phyloP scores from a whole-genome alignment of 2,329 filamentous ascomycete genomes.

The Botrytis squamosa region DNA sequence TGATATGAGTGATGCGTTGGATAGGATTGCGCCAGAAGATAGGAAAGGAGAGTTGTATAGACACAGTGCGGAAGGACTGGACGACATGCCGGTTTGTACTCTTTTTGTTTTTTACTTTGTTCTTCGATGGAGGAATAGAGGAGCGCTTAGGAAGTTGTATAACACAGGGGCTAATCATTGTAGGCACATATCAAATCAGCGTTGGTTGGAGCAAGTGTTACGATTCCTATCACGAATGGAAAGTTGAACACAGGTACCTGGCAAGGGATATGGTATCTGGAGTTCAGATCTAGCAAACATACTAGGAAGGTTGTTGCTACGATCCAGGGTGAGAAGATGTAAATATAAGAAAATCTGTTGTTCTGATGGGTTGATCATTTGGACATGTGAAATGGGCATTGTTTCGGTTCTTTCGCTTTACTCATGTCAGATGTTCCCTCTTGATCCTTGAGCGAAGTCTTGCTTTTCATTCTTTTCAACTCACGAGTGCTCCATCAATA shows the following conservation, averaged over 20 bases:
- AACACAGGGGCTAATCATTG: background rate
- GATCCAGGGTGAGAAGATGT: conserved; percentile 79
- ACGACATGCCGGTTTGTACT: conserved; percentile 83
- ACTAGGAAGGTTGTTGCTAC: conserved; percentile 83
- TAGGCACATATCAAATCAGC: conserved; percentile 91
- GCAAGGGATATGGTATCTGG: conserved; percentile 93
- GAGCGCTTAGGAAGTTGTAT: background rate
- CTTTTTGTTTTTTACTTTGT: background rate
- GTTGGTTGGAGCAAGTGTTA: conserved; percentile 83
- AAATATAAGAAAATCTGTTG: conserved; percentile 8
- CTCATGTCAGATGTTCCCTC: background rate
- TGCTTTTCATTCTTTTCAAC: background rate
- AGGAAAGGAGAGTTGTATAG: conserved; percentile 74
- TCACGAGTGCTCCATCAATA: background rate
- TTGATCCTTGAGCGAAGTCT: background rate
- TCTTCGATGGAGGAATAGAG: background rate
- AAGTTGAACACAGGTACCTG: conserved; percentile 69
- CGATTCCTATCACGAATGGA: conserved; percentile 86
- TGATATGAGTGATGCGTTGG: conserved; percentile 88
- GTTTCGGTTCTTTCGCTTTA: background rate
- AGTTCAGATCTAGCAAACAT: conserved; percentile 78
- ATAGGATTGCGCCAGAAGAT: conserved; percentile 84
- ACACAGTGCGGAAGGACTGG: conserved; percentile 81
- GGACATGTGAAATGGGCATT: background rate
- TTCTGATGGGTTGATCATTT: background rate